Evolutionary conservation across 75 land plant genomes (phyloP).

Genomic region (Cupressus sempervirens): DNA sequence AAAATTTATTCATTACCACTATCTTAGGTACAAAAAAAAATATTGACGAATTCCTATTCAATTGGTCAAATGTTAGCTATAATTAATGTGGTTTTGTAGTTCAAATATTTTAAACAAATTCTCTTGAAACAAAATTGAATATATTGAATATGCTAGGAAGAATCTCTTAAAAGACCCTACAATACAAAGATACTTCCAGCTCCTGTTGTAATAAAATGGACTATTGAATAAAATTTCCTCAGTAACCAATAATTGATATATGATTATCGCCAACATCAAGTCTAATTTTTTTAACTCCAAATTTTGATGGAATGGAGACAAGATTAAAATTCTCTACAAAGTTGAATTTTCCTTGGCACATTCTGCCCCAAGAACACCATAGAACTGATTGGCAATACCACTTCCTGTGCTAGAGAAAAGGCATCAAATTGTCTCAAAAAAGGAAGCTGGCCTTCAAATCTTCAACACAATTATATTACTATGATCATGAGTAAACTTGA

Average conservation of each 20-base stretch:
- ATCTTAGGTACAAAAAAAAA: neutral
- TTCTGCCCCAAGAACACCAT: conserved; percentile 11
- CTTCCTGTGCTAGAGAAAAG: neutral
- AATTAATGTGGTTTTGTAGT: neutral
- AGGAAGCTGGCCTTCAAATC: neutral
- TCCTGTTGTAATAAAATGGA: neutral
- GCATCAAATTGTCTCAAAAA: conserved; percentile 8
- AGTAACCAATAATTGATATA: conserved; percentile 5
- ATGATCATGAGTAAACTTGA: neutral
- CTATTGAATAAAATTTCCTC: neutral
- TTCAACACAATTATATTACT: neutral
- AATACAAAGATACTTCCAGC: neutral
- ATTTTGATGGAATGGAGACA: neutral
- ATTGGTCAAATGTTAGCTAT: neutral
- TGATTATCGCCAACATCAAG: neutral
- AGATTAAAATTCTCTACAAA: conserved; percentile 5
- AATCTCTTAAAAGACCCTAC: neutral
- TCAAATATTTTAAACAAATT: neutral
- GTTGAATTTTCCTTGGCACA: conserved; percentile 9
- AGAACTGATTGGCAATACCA: conserved; percentile 6
- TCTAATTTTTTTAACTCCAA: neutral
- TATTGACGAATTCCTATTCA: neutral
- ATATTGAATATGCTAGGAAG: conserved; percentile 7
- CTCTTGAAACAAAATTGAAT: conserved; percentile 13
- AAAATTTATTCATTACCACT: neutral